Base-by-base conservation (phyloP, 2,329 filamentous ascomycete genomes). In the Elsinoe ampelina region DNA sequence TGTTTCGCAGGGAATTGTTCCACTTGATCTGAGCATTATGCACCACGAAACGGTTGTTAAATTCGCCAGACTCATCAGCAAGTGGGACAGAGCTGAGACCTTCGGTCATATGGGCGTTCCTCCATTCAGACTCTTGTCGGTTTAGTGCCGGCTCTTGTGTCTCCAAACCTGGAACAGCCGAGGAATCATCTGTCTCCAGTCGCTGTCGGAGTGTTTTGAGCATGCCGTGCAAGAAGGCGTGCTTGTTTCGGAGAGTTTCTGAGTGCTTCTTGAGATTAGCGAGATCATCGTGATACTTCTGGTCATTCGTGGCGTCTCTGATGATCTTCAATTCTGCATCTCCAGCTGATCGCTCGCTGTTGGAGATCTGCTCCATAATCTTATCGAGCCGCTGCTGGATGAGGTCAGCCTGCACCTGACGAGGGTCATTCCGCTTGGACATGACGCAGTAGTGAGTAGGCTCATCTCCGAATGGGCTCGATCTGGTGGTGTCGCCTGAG, bases 1-100 rank as follows among this genome's bases (percentile, higher is more conserved):
- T 96, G 67, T 98, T 97, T 58, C 93, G 84, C 36, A 98, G 74
- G 10, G 91, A 82, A 65, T 98, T 98, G 74, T 95, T 97, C 93
- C 93, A 98, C 71, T 98, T 98, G 58, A 98, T 76, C 66, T 98
- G 93, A 68, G 95, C 82, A 65, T 98, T 98, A 75, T 98, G 93
- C 54, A 98, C 87, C 64, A 97, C 92, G 74, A 98, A 98, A 1
- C 93, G 87, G 67, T 98, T 98, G 69, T 95, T 93, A 76, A 96
- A 98, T 68, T 97, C 91, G 70, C 87, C 95, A 50, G 88, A 85
- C 63, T 92, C 92, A 62, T 96, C 90, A 13, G 87, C 82, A 2
- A 85, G 81, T 1, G 85, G 81, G 2, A 84, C 82, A 1, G 85
- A 80, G 61, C 89, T 84, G 55, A 60, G 50, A 12, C 78, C 80